Evolutionary conservation across 2,329 filamentous ascomycete genomes (phyloP), one percentile per base, ranked within the genome.

Genomic region (Claviceps sp.): DNA sequence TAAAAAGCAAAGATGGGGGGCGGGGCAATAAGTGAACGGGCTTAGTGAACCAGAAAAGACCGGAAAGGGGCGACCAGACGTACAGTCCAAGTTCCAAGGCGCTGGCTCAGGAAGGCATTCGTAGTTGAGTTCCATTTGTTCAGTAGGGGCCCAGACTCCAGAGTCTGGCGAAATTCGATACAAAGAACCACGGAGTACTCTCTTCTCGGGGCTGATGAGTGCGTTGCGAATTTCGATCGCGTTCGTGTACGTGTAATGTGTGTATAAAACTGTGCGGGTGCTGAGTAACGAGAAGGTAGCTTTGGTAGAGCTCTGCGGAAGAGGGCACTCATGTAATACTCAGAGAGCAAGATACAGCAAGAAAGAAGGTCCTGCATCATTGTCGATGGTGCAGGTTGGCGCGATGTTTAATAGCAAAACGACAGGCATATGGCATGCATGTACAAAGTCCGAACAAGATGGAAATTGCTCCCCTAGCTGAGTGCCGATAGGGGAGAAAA

Each of bases 121-220:
- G 18, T 43, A 49, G 18, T 49, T 49, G 38, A n/a, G 37, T n/a
- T 42, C 48, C 48, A 49, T 49, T 34, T 11, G 14, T 44, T 44
- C 41, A 24, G 16, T 1, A 11, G 9, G 9, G 4, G 30, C 30
- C 30, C 30, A 34, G 9, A 34, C 30, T 34, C 30, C 9, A 34
- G n/a, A 41, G 38, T 41, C 38, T 41, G 16, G 14, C 38, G 9
- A 41, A 16, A 9, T 41, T 16, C 38, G 14, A 18, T 40, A 1
- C 16, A n/a, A 18, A 40, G 5, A 40, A 16, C 14, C n/a, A 40
- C 38, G 37, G 37, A 40, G 8, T n/a, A 5, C 14, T n/a, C 38
- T 40, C 14, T 16, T 40, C 30, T 9, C 26, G 26, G 8, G 8
- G 8, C 26, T 30, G 8, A 9, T 30, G 26, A 30, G 8, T 30